A percentile compares a stretch with the other conserved stretches of the same genome.
Evolutionary conservation across 2,329 filamentous ascomycete species (phyloP).

Genomic region (Paracoccidioides lutzii): DNA sequence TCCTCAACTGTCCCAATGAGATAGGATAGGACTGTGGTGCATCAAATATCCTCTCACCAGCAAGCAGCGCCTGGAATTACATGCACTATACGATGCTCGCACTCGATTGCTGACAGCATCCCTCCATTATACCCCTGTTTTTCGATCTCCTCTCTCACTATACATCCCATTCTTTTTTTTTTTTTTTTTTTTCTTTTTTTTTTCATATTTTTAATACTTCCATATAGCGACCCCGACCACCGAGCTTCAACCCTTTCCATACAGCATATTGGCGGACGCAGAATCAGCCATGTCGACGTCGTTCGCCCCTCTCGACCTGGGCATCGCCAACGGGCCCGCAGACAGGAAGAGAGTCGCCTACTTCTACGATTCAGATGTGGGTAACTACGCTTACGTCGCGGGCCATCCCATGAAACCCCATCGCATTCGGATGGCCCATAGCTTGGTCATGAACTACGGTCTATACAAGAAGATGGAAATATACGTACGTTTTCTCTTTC

Average conservation of each 20-base stretch:
- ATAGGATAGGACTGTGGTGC: no score
- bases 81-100: background rate
- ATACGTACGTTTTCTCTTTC: slow-evolving; percentile 37
- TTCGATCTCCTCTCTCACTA: background rate
- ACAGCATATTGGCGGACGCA: background rate
- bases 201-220: background rate
- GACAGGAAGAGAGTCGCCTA: slow-evolving; percentile 80
- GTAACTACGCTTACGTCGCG: slow-evolving; percentile 89
- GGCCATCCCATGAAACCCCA: slow-evolving; percentile 58
- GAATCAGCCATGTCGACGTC: slow-evolving; percentile 34
- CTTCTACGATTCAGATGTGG: slow-evolving; percentile 97
- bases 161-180: background rate
- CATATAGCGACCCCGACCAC: background rate
- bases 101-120: background rate
- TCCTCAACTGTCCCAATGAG: no score
- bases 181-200: background rate
- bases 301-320: slow-evolving; percentile 42
- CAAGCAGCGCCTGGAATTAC: no score
- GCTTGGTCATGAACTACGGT: slow-evolving; percentile 58
- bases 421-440: slow-evolving; percentile 54
- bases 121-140: background rate
- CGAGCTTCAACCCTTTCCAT: background rate
- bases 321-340: slow-evolving; percentile 37
- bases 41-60: no score
- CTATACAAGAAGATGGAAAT: slow-evolving; percentile 65